Conservation (phyloP, 192 early-diverging fungal species). For the Coemansia sp. region DNA sequence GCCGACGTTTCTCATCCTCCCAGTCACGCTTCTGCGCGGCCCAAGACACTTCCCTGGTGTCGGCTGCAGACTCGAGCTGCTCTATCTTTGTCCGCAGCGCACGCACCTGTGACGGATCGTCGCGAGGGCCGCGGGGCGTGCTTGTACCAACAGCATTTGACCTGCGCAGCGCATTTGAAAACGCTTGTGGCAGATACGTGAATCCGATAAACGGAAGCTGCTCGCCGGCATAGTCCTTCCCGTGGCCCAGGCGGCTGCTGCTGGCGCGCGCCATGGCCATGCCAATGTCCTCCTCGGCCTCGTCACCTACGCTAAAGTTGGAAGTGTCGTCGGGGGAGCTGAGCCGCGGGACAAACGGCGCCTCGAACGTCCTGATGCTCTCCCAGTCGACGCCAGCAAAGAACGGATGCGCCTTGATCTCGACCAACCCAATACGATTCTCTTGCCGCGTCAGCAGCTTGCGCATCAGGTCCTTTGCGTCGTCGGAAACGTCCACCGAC, state of each 20-base stretch:
- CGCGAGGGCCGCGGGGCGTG: constrained; percentile 36
- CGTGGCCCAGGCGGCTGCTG: constrained; percentile 49
- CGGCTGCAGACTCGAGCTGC: constrained; percentile 31
- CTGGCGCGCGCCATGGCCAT: constrained; percentile 52
- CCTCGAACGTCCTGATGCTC: constrained; percentile 55
- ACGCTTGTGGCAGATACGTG: constrained; percentile 57
- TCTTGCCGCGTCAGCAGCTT: constrained; percentile 73
- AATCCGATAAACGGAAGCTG: constrained; percentile 88
- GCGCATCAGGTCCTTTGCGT: constrained; percentile 70
- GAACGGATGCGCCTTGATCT: constrained; percentile 67
- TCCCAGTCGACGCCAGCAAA: constrained; percentile 67
- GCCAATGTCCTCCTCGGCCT: constrained; percentile 58
- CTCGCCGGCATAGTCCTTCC: constrained; percentile 69
- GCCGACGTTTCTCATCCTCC: constrained; percentile 25
- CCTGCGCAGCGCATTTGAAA: constrained; percentile 8
- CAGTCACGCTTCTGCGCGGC: constrained; percentile 27
- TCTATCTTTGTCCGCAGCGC: constrained; percentile 22
- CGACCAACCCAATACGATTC: constrained; percentile 65
- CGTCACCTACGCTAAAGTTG: constrained; percentile 83
- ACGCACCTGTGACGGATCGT: constrained; percentile 34
- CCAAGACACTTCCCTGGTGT: constrained; percentile 11
- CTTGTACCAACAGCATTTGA: neutral
- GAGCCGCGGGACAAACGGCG: constrained; percentile 89
- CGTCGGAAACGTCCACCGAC: constrained; percentile 57
- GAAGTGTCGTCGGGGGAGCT: constrained; percentile 83